Conservation (phyloP, 2,329 filamentous ascomycete species). For the Talaromyces sp. region DNA sequence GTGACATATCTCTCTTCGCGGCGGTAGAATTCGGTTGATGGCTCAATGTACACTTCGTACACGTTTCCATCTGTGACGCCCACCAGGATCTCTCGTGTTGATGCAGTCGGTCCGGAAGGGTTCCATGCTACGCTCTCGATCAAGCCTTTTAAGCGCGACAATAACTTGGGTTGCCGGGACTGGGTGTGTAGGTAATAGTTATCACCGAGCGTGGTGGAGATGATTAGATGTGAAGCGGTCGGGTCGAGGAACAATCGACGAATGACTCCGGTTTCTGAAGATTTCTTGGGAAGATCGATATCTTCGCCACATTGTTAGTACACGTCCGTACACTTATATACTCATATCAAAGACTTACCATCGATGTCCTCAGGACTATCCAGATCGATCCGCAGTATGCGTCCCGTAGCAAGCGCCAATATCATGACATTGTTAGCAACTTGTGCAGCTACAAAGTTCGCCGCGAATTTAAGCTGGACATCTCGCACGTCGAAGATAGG, state of each 20-base stretch:
- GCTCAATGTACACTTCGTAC: constrained; percentile 93
- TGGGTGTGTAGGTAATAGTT: constrained; percentile 98
- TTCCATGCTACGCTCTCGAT: constrained; percentile 96
- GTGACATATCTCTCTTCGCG: constrained; percentile 92
- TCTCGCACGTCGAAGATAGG: constrained; percentile 94
- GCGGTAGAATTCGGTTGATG: constrained; percentile 88
- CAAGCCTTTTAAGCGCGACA: constrained; percentile 80
- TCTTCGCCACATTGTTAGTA: constrained; percentile 53
- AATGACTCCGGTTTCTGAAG: constrained; percentile 86
- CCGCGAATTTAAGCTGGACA: constrained; percentile 90
- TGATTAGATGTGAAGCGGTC: constrained; percentile 87
- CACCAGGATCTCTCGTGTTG: constrained; percentile 88
- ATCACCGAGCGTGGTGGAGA: constrained; percentile 87
- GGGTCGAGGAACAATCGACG: constrained; percentile 96
- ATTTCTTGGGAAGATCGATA: constrained; percentile 93
- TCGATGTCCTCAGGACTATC: constrained; percentile 95
- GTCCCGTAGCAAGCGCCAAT: constrained; percentile 83
- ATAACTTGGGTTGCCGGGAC: constrained; percentile 77
- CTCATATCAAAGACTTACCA: constrained; percentile 49
- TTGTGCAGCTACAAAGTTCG: constrained; percentile 93
- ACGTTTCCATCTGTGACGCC: constrained; percentile 91
- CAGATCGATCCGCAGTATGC: constrained; percentile 89
- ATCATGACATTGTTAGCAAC: constrained; percentile 97
- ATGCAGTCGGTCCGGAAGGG: constrained; percentile 84
- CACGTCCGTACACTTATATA: background rate